phyloP scores from a whole-genome alignment of 2,329 filamentous ascomycete species.

The Trichoderma koningiopsis region DNA sequence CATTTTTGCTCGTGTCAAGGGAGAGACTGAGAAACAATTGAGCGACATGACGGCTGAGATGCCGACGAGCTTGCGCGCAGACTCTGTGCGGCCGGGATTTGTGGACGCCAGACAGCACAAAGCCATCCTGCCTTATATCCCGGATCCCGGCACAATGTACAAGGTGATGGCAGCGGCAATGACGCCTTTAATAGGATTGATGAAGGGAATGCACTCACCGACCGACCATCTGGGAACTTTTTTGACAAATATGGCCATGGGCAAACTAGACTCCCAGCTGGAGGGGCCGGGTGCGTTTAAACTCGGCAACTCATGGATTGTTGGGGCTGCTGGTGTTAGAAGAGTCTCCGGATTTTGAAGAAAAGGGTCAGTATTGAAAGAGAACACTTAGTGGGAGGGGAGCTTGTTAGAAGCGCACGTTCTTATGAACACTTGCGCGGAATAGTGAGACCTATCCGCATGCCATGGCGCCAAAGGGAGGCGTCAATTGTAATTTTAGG shows the following conservation, averaged over 20 bases:
- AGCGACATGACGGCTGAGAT: constrained; percentile 51
- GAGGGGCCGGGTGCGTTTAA: constrained; percentile 37
- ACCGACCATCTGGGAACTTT: constrained; percentile 49
- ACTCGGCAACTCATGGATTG: constrained; percentile 41
- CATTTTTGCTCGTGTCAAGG: constrained; percentile 66
- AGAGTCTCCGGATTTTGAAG: constrained; percentile 37
- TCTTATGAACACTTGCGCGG: no score
- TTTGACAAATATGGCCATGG: constrained; percentile 50
- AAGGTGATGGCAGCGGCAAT: constrained; percentile 30
- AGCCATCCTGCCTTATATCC: constrained; percentile 47
- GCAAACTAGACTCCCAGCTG: constrained; percentile 35
- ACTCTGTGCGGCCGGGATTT: constrained; percentile 59
- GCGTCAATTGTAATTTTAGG: not conserved
- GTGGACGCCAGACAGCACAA: constrained; percentile 55
- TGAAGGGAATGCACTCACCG: constrained; percentile 40
- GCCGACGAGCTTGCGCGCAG: constrained; percentile 51
- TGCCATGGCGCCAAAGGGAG: not conserved
- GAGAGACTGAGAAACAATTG: constrained; percentile 63
- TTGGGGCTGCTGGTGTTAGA: constrained; percentile 42
- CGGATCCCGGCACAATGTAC: constrained; percentile 33
- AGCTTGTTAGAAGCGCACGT: not conserved
- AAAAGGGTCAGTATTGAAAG: not conserved
- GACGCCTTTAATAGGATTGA: constrained; percentile 31
- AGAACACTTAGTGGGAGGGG: not conserved
- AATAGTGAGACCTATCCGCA: not conserved